Percentiles rank a stretch among this genome's conserved stretches.
phyloP scores from a whole-genome alignment of 148 eudicot species.

The Amaranthus cruentus region DNA sequence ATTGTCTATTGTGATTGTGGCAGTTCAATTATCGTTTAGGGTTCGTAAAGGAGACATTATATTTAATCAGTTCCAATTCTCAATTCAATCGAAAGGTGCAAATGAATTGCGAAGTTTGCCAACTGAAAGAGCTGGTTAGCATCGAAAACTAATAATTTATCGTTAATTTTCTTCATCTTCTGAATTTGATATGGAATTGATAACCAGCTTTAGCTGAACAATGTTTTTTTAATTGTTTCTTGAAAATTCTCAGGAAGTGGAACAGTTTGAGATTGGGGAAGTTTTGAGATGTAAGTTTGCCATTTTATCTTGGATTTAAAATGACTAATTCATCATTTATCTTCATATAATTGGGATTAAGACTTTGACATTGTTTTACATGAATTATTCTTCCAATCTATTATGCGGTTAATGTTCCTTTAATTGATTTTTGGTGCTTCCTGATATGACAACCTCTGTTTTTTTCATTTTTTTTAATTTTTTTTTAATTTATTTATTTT shows the following conservation, averaged over 20 bases:
- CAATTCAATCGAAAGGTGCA: background rate
- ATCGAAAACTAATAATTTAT: no score
- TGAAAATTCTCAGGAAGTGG: slow-evolving; percentile 51
- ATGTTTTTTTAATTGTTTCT: background rate
- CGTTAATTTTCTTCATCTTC: background rate
- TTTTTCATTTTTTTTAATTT: background rate
- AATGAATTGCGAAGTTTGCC: slow-evolving; percentile 97
- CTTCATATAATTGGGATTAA: background rate
- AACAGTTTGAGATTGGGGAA: slow-evolving; percentile 89
- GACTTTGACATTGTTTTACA: background rate
- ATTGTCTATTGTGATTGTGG: no score
- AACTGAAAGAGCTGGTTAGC: slow-evolving; percentile 85
- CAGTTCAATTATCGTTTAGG: background rate
- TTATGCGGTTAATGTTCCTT: background rate
- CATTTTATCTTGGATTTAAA: no score
- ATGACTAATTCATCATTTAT: background rate
- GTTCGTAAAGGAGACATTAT: background rate
- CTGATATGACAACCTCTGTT: background rate
- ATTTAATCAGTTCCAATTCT: background rate
- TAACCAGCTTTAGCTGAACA: background rate
- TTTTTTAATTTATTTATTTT: background rate
- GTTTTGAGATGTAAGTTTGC: slow-evolving; percentile 69
- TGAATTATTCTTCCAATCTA: background rate
- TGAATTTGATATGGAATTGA: background rate
- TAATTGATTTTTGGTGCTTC: background rate